Evolutionary conservation across 306 rosid genomes (phyloP).

Genomic region (Medicago truncatula): DNA sequence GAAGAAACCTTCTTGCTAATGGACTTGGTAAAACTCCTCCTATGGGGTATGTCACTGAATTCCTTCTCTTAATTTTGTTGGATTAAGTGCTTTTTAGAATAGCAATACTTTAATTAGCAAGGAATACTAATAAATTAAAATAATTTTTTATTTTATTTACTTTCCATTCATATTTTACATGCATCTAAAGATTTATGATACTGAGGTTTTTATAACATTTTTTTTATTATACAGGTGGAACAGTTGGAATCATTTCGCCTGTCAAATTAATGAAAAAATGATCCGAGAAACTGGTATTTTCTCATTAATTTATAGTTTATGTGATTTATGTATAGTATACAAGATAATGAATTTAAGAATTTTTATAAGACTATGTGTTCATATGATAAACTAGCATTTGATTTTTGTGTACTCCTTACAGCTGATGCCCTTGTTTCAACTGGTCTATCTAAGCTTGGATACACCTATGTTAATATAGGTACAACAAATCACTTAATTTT

Average conservation of each 20-base stretch:
- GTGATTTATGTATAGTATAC: neutral
- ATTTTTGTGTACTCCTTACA: constrained; percentile 43
- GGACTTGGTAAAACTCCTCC: constrained; percentile 91
- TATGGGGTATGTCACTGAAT: constrained; percentile 65
- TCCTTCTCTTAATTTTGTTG: neutral
- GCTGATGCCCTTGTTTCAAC: constrained; percentile 91
- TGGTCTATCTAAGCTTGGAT: constrained; percentile 92
- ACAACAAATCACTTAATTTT: constrained; percentile 15
- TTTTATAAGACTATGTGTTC: neutral
- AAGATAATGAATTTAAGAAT: neutral
- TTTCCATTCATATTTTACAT: neutral
- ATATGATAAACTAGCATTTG: neutral
- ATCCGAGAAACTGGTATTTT: constrained; percentile 75
- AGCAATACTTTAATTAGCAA: neutral
- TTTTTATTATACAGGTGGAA: constrained; percentile 69
- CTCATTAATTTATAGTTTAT: neutral
- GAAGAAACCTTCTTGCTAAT: constrained; percentile 81
- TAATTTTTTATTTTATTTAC: too few relatives aligned
- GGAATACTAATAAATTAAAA: too few relatives aligned
- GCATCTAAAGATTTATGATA: constrained; percentile 14
- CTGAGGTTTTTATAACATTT: constrained; percentile 16
- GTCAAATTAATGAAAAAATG: constrained; percentile 71
- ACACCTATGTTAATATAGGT: constrained; percentile 88
- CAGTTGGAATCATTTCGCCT: constrained; percentile 92
- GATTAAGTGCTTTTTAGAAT: neutral